phyloP scores from a whole-genome alignment of 2,329 filamentous ascomycete species.

The Epichloe sibirici region DNA sequence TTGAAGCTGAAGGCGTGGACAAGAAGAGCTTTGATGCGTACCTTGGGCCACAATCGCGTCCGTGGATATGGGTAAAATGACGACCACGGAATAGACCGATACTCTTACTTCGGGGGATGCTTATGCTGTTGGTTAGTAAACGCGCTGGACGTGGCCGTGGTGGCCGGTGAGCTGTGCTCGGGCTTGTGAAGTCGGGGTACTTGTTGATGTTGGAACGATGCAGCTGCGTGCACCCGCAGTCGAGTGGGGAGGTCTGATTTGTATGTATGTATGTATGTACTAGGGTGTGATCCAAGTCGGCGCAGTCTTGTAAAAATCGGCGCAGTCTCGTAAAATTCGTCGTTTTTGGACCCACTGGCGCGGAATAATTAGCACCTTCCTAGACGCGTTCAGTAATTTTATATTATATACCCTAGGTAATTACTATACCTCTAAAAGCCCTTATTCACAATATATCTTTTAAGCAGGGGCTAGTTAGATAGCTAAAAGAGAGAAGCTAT shows the following conservation, averaged over 20 bases:
- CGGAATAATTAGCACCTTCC: too few species aligned
- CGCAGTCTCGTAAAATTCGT: too few species aligned
- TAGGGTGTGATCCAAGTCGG: too few species aligned
- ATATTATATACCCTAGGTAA: too few species aligned
- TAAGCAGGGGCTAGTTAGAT: too few species aligned
- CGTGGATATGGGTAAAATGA: background rate
- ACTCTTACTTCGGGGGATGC: conserved; percentile 3
- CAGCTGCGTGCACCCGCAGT: background rate
- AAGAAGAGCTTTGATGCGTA: background rate
- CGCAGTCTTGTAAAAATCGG: too few species aligned
- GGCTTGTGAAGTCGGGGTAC: conserved; percentile 1
- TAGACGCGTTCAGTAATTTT: too few species aligned
- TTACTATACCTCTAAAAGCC: too few species aligned
- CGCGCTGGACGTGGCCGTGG: conserved; percentile 14
- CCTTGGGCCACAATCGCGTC: background rate
- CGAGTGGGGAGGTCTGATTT: too few species aligned
- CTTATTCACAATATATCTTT: too few species aligned
- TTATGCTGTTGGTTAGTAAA: conserved; percentile 22
- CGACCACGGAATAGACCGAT: background rate
- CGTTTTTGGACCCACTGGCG: too few species aligned
- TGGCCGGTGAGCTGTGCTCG: conserved; percentile 15
- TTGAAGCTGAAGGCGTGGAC: background rate
- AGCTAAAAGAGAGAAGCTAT: too few species aligned
- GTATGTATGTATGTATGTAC: background rate
- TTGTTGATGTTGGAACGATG: conserved; percentile 20